Conservation (phyloP, 176 grass and related monocot genomes). For the Avena sativa region DNA sequence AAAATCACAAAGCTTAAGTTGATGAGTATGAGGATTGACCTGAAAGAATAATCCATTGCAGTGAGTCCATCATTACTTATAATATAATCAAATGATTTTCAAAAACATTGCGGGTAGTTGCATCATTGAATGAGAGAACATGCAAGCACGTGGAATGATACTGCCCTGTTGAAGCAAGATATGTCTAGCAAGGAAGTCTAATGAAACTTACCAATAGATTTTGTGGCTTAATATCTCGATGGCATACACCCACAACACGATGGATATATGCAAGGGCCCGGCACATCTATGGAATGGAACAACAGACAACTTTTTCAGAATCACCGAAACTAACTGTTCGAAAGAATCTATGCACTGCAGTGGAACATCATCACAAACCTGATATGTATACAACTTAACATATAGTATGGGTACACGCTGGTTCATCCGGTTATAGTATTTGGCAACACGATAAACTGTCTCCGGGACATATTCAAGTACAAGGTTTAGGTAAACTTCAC, state of each 20-base stretch:
- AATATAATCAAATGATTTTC: conserved; percentile 17
- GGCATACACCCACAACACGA: conserved; percentile 86
- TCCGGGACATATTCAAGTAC: conserved; percentile 90
- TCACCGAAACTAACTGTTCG: background rate
- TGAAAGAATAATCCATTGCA: conserved; percentile 45
- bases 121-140: conserved; percentile 28
- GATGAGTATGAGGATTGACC: conserved; percentile 92
- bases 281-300: conserved; percentile 72
- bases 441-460: conserved; percentile 84
- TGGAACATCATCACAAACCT: conserved; percentile 58
- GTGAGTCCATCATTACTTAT: conserved; percentile 22
- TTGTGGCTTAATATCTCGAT: conserved; percentile 97
- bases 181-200: background rate
- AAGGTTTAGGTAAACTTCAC: conserved; percentile 93
- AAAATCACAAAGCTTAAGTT: conserved; percentile 97
- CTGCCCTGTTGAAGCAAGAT: conserved; percentile 3
- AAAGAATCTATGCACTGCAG: background rate
- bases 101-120: background rate
- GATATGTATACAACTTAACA: conserved; percentile 85
- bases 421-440: conserved; percentile 82
- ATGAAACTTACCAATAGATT: conserved; percentile 82
- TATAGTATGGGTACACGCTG: conserved; percentile 81
- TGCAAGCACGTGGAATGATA: conserved; percentile 20
- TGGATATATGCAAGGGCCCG: conserved; percentile 88
- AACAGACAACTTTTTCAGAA: conserved; percentile 30